Evolutionary conservation across 2,329 filamentous ascomycete species (phyloP).

Genomic region (Trichoderma sp.): DNA sequence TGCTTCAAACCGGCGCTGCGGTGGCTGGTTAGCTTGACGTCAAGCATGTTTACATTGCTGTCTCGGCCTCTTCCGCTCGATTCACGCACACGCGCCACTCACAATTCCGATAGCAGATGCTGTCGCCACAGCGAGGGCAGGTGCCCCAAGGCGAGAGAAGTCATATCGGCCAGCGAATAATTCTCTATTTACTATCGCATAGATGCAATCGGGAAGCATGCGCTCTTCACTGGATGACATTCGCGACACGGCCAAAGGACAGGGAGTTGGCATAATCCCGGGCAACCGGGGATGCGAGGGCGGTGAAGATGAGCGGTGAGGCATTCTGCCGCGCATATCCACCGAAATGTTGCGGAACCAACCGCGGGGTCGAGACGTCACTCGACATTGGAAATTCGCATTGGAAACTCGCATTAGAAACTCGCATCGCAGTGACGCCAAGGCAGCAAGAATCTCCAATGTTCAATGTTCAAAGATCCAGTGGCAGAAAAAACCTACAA

Average conservation of each 20-base stretch:
- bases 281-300: constrained; percentile 5
- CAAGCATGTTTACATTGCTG: constrained; percentile 1
- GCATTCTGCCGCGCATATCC: constrained; percentile 23
- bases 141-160: constrained; percentile 41
- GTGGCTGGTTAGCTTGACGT: constrained; percentile 24
- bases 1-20: constrained; percentile 73
- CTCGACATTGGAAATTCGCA: background rate
- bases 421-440: constrained; percentile 20
- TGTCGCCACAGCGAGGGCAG: constrained; percentile 64
- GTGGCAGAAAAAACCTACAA: background rate
- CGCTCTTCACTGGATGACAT: background rate
- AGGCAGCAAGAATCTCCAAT: background rate
- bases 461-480: background rate
- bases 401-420: background rate
- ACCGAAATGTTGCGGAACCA: background rate
- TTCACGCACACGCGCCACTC: constrained; percentile 22
- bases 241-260: background rate
- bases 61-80: background rate
- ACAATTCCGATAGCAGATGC: constrained; percentile 81
- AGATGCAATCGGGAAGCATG: background rate
- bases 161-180: constrained; percentile 35
- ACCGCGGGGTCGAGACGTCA: constrained; percentile 17
- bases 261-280: background rate
- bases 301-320: constrained; percentile 23
- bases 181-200: constrained; percentile 4